Evolutionary conservation across 129 eudicot species (phyloP).

Genomic region (Escallonia rubra): DNA sequence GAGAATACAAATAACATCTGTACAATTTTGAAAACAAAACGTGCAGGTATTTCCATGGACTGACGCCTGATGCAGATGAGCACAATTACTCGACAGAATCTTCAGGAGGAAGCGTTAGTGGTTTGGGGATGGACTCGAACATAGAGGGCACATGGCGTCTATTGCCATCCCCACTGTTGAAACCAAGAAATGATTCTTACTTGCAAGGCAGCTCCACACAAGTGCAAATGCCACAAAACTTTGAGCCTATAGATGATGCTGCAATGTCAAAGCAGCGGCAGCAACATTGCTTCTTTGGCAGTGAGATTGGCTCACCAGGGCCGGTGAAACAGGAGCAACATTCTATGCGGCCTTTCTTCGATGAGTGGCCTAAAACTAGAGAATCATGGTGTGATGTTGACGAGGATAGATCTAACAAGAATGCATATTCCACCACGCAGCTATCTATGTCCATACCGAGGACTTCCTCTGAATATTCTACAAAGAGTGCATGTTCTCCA

Average conservation of each 20-base stretch:
- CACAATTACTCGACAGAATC: slow-evolving; percentile 58
- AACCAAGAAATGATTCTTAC: slow-evolving; percentile 44
- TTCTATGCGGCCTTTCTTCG: slow-evolving; percentile 65
- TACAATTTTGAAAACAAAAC: neutral
- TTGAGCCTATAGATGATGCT: slow-evolving; percentile 39
- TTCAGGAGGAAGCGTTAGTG: slow-evolving; percentile 36
- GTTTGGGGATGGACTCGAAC: slow-evolving; percentile 36
- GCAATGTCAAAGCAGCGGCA: slow-evolving; percentile 54
- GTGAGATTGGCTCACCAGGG: slow-evolving; percentile 45
- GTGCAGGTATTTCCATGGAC: slow-evolving; percentile 53
- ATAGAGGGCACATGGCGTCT: slow-evolving; percentile 52
- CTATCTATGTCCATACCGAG: slow-evolving; percentile 64
- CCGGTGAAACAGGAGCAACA: slow-evolving; percentile 54
- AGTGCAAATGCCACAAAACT: slow-evolving; percentile 39
- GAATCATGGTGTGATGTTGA: slow-evolving; percentile 65
- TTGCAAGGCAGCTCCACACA: slow-evolving; percentile 43
- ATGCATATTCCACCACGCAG: slow-evolving; percentile 65
- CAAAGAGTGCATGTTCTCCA: slow-evolving; percentile 41
- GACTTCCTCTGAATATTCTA: slow-evolving; percentile 39
- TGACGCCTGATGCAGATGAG: slow-evolving; percentile 39
- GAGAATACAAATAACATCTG: too few relatives aligned
- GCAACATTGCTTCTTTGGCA: slow-evolving; percentile 71
- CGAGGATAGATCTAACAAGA: slow-evolving; percentile 39
- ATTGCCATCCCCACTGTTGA: slow-evolving; percentile 47
- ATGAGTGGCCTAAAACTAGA: slow-evolving; percentile 64